phyloP scores from a whole-genome alignment of 192 early-diverging fungal genomes.

The Thamnidium elegans region DNA sequence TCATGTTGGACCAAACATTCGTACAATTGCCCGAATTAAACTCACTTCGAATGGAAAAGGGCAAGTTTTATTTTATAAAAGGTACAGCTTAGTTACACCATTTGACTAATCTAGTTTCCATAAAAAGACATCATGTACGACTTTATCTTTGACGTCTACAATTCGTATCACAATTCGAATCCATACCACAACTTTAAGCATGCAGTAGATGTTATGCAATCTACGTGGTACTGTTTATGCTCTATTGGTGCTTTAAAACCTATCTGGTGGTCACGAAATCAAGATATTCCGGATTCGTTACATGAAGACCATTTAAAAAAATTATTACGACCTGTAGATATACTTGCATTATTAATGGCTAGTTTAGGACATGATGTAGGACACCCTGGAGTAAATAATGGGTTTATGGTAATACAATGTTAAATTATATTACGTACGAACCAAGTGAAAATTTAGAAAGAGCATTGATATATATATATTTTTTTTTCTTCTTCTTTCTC shows the following conservation, averaged over 20 bases:
- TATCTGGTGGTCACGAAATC: background rate
- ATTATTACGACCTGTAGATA: slow-evolving; percentile 52
- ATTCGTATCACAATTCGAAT: slow-evolving; percentile 62
- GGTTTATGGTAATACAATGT: slow-evolving; percentile 64
- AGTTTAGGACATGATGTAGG: slow-evolving; percentile 80
- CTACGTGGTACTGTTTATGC: slow-evolving; percentile 80
- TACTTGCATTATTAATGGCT: slow-evolving; percentile 70
- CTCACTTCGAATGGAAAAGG: slow-evolving; percentile 36
- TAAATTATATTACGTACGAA: background rate
- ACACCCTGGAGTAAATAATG: slow-evolving; percentile 95
- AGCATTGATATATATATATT: background rate
- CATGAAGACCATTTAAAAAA: slow-evolving; percentile 26
- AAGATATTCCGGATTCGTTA: background rate
- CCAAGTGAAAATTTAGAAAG: background rate
- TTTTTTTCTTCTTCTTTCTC: no score
- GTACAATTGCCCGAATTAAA: slow-evolving; percentile 52
- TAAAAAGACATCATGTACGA: slow-evolving; percentile 41
- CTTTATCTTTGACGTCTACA: slow-evolving; percentile 49
- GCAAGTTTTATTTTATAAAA: background rate
- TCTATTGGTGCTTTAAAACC: slow-evolving; percentile 45
- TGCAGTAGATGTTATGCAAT: slow-evolving; percentile 90
- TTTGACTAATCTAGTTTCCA: background rate
- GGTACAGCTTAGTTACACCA: background rate
- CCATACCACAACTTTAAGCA: slow-evolving; percentile 95
- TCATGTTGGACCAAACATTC: slow-evolving; percentile 70